Conservation (phyloP, 768 basidiomycete genomes). For the Trametes meyenii region DNA sequence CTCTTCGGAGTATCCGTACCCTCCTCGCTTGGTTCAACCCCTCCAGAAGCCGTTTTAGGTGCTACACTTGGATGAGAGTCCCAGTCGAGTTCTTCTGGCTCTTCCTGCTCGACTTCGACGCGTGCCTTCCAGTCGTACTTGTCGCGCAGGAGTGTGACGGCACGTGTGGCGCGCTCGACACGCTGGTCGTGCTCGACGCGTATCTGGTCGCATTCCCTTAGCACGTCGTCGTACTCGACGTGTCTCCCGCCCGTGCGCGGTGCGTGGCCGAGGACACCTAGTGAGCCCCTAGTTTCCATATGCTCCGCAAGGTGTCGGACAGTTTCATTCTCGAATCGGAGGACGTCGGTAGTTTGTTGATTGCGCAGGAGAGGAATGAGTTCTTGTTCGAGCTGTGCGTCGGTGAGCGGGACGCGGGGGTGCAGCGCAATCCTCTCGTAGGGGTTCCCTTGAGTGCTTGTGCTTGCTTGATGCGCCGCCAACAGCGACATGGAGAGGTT, state of each 20-base stretch:
- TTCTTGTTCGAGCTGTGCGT: slow-evolving; percentile 71
- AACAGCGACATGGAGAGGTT: slow-evolving; percentile 69
- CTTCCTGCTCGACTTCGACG: slow-evolving; percentile 78
- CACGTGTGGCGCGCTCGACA: slow-evolving; percentile 77
- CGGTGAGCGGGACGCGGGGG: slow-evolving; percentile 49
- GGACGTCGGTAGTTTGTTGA: slow-evolving; percentile 77
- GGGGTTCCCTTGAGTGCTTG: slow-evolving; percentile 41
- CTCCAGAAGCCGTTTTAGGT: slow-evolving; percentile 22
- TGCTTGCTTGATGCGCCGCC: slow-evolving; percentile 30
- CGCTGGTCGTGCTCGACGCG: slow-evolving; percentile 72
- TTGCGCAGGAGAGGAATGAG: slow-evolving; percentile 76
- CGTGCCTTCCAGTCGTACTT: slow-evolving; percentile 83
- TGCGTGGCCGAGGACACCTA: slow-evolving; percentile 38
- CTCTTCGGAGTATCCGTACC: slow-evolving; percentile 33
- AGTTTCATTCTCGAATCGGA: slow-evolving; percentile 69
- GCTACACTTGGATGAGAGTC: slow-evolving; percentile 48
- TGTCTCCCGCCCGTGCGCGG: slow-evolving; percentile 28
- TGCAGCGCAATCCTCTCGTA: slow-evolving; percentile 73
- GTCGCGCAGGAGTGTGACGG: slow-evolving; percentile 76
- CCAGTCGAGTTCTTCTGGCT: slow-evolving; percentile 78
- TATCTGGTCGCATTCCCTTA: slow-evolving; percentile 68
- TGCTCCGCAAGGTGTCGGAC: slow-evolving; percentile 71
- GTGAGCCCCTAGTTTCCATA: slow-evolving; percentile 44
- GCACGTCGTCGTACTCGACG: slow-evolving; percentile 56
- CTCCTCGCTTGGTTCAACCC: slow-evolving; percentile 31